phyloP scores from a whole-genome alignment of 257 asterid genomes.

The Apocynum venetum region DNA sequence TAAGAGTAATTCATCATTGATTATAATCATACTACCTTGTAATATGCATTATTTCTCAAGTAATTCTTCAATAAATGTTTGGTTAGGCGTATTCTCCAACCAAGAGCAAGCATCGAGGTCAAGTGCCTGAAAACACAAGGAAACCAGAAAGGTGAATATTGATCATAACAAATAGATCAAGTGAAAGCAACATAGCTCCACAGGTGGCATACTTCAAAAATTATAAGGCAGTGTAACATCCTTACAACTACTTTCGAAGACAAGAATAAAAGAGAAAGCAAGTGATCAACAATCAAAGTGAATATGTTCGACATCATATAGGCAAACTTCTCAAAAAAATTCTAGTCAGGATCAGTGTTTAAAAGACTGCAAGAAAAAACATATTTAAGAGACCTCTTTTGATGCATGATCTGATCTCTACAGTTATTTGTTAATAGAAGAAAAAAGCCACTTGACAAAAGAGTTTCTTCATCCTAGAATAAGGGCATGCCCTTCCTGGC shows the following conservation, averaged over 20 bases:
- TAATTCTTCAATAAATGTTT: constrained; percentile 77
- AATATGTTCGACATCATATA: neutral
- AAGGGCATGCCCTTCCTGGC: neutral
- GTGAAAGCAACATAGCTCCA: neutral
- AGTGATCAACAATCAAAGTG: neutral
- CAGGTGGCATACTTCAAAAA: neutral
- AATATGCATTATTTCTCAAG: constrained; percentile 82
- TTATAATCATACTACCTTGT: constrained; percentile 53
- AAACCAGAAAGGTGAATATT: neutral
- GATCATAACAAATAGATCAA: neutral
- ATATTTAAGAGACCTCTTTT: no score
- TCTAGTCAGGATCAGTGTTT: neutral
- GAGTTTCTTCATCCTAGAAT: neutral
- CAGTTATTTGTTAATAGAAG: neutral
- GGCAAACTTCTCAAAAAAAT: neutral
- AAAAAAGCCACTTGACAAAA: neutral
- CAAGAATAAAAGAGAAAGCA: neutral
- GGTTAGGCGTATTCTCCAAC: constrained; percentile 98
- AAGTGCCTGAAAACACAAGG: constrained; percentile 53
- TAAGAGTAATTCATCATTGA: neutral
- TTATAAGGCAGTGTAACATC: neutral
- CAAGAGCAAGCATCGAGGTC: constrained; percentile 88
- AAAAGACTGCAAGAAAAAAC: neutral
- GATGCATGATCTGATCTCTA: neutral
- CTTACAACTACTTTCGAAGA: neutral